Evolutionary conservation across 148 eudicot species (phyloP).

Genomic region (Camellia granthamiana): DNA sequence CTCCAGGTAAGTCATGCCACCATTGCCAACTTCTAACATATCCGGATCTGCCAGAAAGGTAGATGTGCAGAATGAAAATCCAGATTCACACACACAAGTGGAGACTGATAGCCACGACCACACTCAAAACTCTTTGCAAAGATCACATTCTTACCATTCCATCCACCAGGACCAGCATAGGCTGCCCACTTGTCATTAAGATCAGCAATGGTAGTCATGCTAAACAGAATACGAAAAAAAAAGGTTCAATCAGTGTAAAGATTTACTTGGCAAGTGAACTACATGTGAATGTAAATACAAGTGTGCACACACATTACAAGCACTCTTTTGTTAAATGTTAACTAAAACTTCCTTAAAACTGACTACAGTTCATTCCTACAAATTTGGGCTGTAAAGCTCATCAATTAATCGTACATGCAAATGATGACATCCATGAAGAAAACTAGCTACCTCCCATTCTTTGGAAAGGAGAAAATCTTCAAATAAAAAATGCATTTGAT

Average conservation of each 20-base stretch:
- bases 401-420: neutral
- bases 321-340: neutral
- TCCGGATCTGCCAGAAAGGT: conserved; percentile 74
- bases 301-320: neutral
- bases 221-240: conserved; percentile 21
- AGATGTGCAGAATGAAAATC: conserved; percentile 6
- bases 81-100: neutral
- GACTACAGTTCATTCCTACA: neutral
- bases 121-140: neutral
- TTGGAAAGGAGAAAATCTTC: neutral
- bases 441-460: neutral
- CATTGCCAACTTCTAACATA: conserved; percentile 98
- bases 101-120: neutral
- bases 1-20: conserved; percentile 83
- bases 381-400: neutral
- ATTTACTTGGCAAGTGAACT: neutral
- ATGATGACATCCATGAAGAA: neutral
- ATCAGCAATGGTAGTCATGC: conserved; percentile 91
- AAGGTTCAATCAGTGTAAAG: neutral
- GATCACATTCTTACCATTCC: conserved; percentile 72
- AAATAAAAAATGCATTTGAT: neutral
- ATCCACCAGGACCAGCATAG: conserved; percentile 98
- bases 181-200: conserved; percentile 94
- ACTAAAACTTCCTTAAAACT: neutral
- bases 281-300: neutral